Evolutionary conservation across 768 basidiomycete genomes (phyloP).

Genomic region (Lactifluus hygrophoroides): DNA sequence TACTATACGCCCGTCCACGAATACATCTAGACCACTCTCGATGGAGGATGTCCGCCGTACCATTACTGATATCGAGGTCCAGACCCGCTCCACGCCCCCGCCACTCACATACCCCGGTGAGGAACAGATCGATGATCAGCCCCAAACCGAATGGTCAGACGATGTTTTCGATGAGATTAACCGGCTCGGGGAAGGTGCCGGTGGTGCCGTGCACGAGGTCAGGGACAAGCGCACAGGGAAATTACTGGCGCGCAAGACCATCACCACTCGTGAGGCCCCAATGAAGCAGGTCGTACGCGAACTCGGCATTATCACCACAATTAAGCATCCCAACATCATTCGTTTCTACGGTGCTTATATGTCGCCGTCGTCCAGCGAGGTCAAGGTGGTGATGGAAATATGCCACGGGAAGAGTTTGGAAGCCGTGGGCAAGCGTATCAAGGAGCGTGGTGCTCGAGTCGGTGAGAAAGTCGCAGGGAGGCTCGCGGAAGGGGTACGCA

Average conservation of each 20-base stretch:
- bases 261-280: constrained; percentile 84
- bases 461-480: constrained; percentile 86
- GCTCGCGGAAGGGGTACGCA: constrained; percentile 80
- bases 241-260: constrained; percentile 92
- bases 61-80: constrained; percentile 21
- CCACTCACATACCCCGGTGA: constrained; percentile 23
- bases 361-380: constrained; percentile 79
- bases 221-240: constrained; percentile 68
- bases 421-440: constrained; percentile 76
- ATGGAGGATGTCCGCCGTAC: constrained; percentile 23
- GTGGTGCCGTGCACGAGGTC: constrained; percentile 94
- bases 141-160: constrained; percentile 48
- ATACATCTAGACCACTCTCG: constrained; percentile 15
- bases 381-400: constrained; percentile 92
- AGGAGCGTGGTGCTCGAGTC: constrained; percentile 66
- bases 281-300: constrained; percentile 90
- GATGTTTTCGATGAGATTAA: constrained; percentile 64
- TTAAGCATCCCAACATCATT: constrained; percentile 80
- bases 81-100: constrained; percentile 33
- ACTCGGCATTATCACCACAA: constrained; percentile 80
- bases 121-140: constrained; percentile 30
- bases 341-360: constrained; percentile 89
- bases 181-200: constrained; percentile 89
- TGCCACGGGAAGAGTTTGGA: constrained; percentile 87
- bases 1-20: constrained; percentile 34